Base-by-base conservation (phyloP, 768 basidiomycete genomes). In the Filobasidium wieringae region DNA sequence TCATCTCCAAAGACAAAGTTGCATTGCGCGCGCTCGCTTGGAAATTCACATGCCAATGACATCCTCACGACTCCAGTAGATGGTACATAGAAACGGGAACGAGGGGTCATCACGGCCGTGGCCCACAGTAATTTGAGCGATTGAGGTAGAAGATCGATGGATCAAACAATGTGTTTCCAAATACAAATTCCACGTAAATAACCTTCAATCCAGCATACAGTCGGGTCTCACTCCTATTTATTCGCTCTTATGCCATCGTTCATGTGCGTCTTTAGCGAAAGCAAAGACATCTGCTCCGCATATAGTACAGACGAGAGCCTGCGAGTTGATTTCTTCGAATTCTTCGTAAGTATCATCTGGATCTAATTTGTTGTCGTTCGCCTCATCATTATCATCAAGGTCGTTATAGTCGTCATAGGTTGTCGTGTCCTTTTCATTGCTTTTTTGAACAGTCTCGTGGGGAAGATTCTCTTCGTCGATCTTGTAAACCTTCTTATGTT, bases 241-340 rank as follows among this genome's bases (percentile, higher is more conserved):
- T n/a, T 47, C 19, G 43, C 50, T 43, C 9, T 41, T 53, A 30
- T 60, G 59, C 59, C 59, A 60, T 8, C 59, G 41, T 4, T 54
- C 39, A 40, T 60, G 59, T 1, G 59, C 59, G 9, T 6, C 29
- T 2, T 31, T 45, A 4, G 59, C 59, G 51, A 60, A 60, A 0
- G 15, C 17, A 39, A 53, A 60, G 17, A 60, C 59, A 8, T 19
- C 19, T 22, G 36, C 26, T 5, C 53, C 36, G 26, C 59, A 60
- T 8, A 22, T 55, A 2, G 5, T 17, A 45, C 54, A 55, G n/a
- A 26, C 29, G 52, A 19, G 43, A 24, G 43, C 22, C 24, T 37
- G 36, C 9, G 7, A 4, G 12, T 19, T 22, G 19, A 14, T 47
- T 19, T 12, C 29, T 27, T 26, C 43, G 43, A 4, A 17, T 2